These are phyloP conservation scores for Starmera amethionina DNA, from an alignment of 805 yeast species.

Conservation along the genomic window DNA sequence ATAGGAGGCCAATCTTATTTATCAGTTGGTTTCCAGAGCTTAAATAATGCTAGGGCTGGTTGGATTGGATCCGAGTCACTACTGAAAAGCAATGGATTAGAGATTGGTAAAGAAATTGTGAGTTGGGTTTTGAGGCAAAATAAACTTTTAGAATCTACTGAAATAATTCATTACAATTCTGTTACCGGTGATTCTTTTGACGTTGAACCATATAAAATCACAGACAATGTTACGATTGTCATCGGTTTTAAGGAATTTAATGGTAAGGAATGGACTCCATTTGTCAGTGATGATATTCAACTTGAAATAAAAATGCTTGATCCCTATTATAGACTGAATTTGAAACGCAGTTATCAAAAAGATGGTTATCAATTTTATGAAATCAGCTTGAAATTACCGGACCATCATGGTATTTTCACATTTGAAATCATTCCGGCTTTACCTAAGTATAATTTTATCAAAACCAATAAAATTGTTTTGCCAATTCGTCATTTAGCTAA, in stretches of 20 bases:
- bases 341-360: conserved; percentile 33
- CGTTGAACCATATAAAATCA: conserved; percentile 53
- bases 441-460: conserved; percentile 59
- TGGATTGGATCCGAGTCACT: conserved; percentile 73
- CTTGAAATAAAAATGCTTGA: conserved; percentile 84
- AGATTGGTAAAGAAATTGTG: conserved; percentile 34
- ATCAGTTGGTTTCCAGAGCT: conserved; percentile 71
- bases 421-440: conserved; percentile 72
- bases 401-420: conserved; percentile 95
- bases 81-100: conserved; percentile 29
- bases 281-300: conserved; percentile 54
- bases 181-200: conserved; percentile 30
- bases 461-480: conserved; percentile 50
- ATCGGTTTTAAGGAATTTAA: conserved; percentile 39
- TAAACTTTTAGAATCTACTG: conserved; percentile 48
- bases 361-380: conserved; percentile 35
- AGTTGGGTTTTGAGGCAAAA: conserved; percentile 71
- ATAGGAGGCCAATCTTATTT: conserved; percentile 71
- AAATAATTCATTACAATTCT: conserved; percentile 43
- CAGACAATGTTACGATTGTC: conserved; percentile 54
- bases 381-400: conserved; percentile 65
- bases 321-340: conserved; percentile 80
- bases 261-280: conserved; percentile 64
- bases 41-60: conserved; percentile 63
- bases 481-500: conserved; percentile 91